phyloP scores from a whole-genome alignment of 2,329 filamentous ascomycete species.

The Nannizziopsis arthrosporioides region DNA sequence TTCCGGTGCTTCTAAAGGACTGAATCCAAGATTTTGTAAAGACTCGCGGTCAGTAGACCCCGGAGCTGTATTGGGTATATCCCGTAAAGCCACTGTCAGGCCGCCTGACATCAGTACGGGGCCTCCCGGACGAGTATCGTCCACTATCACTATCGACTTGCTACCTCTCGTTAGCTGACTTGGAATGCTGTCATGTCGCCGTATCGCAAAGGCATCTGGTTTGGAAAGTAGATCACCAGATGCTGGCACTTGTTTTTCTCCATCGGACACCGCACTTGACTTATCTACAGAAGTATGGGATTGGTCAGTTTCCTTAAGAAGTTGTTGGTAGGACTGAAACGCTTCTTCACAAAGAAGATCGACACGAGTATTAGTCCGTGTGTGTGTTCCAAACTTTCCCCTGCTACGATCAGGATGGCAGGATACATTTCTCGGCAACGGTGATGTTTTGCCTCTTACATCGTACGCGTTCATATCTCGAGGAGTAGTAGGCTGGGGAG shows the following conservation, averaged over 20 bases:
- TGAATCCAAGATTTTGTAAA: background rate
- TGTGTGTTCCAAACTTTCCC: slow-evolving; percentile 25
- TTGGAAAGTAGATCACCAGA: background rate
- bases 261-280: slow-evolving; percentile 14
- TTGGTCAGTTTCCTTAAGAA: slow-evolving; percentile 48
- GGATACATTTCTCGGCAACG: slow-evolving; percentile 36
- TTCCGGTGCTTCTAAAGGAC: background rate
- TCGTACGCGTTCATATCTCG: slow-evolving; percentile 9
- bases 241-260: background rate
- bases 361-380: slow-evolving; percentile 51
- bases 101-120: slow-evolving; percentile 31
- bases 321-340: slow-evolving; percentile 65
- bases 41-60: background rate
- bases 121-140: slow-evolving; percentile 42
- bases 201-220: slow-evolving; percentile 3
- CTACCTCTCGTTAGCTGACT: slow-evolving; percentile 64
- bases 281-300: slow-evolving; percentile 5
- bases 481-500: slow-evolving; percentile 14
- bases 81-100: slow-evolving; percentile 11
- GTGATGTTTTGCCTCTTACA: slow-evolving; percentile 30
- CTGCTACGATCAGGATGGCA: slow-evolving; percentile 34
- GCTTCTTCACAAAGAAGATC: slow-evolving; percentile 72
- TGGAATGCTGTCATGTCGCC: slow-evolving; percentile 23
- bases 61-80: background rate
- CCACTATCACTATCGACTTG: slow-evolving; percentile 80